Percentiles rank a stretch among this genome's conserved stretches.
These are phyloP conservation scores for Tarenaya hassleriana DNA, from an alignment of 345 rosid genomes.

Conservation along the genomic window DNA sequence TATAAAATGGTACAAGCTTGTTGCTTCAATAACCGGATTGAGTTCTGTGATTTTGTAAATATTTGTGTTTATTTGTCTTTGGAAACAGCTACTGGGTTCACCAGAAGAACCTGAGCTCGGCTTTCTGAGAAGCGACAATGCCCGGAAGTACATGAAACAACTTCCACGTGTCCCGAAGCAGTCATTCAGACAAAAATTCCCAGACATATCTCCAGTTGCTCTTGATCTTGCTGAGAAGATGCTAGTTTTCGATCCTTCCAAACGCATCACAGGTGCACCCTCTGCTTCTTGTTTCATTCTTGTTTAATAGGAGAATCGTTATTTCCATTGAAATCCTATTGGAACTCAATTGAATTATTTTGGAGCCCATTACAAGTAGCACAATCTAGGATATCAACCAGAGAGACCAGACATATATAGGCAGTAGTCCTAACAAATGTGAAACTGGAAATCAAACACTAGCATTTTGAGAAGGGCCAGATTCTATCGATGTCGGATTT, in stretches of 20 bases:
- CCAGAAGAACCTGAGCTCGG: constrained; percentile 83
- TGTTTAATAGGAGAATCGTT: no score
- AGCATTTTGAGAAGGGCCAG: no score
- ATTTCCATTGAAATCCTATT: no score
- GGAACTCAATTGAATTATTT: no score
- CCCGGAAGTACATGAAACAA: constrained; percentile 68
- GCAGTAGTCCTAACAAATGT: no score
- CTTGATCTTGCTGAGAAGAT: constrained; percentile 80
- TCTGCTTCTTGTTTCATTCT: neutral
- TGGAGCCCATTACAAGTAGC: no score
- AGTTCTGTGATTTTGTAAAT: neutral
- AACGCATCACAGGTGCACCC: constrained; percentile 66
- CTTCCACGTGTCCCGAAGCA: constrained; percentile 66
- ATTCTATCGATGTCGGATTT: no score
- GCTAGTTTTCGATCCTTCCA: constrained; percentile 78
- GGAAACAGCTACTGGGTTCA: constrained; percentile 65
- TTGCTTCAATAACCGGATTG: no score
- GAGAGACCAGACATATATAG: no score
- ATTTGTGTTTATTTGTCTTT: constrained; percentile 8
- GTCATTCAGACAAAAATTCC: constrained; percentile 59
- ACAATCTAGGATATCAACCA: no score
- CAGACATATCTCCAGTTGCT: constrained; percentile 53
- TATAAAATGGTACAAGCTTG: no score
- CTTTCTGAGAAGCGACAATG: constrained; percentile 78
- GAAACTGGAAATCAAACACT: no score